A percentile compares a stretch with the other conserved stretches of the same genome.
Evolutionary conservation across 805 yeast genomes (phyloP).

Genomic region (baker's yeast (Saccharomyces cerevisiae)): DNA sequence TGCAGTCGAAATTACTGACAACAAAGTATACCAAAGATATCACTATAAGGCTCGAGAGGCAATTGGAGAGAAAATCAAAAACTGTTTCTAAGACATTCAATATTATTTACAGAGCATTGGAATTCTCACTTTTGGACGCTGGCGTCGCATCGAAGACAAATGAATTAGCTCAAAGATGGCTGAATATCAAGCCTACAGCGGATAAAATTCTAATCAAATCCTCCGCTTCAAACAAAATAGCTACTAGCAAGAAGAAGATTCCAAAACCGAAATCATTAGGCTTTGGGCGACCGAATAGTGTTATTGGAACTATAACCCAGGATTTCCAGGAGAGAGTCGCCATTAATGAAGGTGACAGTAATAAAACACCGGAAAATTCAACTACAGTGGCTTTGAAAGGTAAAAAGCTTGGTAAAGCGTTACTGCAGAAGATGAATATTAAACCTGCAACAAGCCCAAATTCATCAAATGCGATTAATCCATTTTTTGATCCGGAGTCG

Average conservation of each 20-base stretch:
- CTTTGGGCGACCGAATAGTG: background rate
- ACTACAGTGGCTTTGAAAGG: conserved; percentile 1
- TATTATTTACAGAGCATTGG: conserved; percentile 33
- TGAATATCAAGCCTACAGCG: conserved; percentile 15
- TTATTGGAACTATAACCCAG: background rate
- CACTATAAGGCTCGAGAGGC: conserved; percentile 26
- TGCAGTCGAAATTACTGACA: conserved; percentile 7
- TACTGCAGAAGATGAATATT: conserved; percentile 36
- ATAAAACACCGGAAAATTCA: background rate
- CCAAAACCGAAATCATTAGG: background rate
- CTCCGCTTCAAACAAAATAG: background rate
- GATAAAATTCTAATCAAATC: conserved; percentile 12
- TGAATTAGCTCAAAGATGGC: conserved; percentile 32
- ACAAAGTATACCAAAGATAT: conserved; percentile 9
- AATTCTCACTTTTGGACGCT: conserved; percentile 36
- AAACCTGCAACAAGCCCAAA: conserved; percentile 31
- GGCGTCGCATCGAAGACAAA: conserved; percentile 31
- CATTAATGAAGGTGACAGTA: conserved; percentile 4
- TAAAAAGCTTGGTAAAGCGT: conserved; percentile 31
- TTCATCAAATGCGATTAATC: conserved; percentile 15
- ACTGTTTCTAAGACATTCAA: conserved; percentile 36
- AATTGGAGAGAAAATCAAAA: conserved; percentile 31
- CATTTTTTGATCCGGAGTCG: conserved; percentile 8
- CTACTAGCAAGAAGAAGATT: background rate
- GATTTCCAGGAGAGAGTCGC: background rate